Conservation (phyloP, 2,329 filamentous ascomycete genomes). For the Xylogone sp. region DNA sequence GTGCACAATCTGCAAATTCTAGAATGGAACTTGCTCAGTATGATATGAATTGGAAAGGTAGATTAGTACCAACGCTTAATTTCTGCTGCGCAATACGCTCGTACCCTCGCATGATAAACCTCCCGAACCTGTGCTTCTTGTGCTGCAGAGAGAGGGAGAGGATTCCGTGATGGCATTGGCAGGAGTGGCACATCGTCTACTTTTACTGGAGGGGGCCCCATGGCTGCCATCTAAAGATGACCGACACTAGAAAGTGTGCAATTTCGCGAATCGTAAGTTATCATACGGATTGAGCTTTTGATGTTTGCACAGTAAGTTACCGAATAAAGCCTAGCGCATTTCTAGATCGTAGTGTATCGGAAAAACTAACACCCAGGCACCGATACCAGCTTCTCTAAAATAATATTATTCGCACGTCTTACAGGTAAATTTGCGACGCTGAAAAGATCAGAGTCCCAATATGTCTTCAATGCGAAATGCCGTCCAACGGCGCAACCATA, state of each 20-base stretch:
- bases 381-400: too few relatives aligned
- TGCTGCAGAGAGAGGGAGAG: constrained; percentile 74
- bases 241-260: not conserved
- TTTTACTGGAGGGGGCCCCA: constrained; percentile 18
- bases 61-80: constrained; percentile 60
- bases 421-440: too few relatives aligned
- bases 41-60: not conserved
- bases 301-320: not conserved
- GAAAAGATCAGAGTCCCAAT: too few relatives aligned
- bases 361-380: too few relatives aligned
- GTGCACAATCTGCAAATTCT: constrained; percentile 92
- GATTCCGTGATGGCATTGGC: constrained; percentile 62
- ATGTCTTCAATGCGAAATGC: constrained; percentile 61
- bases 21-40: not conserved
- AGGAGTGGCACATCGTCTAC: constrained; percentile 24
- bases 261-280: not conserved
- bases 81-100: constrained; percentile 69
- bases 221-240: constrained; percentile 20
- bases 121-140: constrained; percentile 82
- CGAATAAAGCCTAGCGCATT: not conserved
- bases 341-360: not conserved
- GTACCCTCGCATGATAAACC: constrained; percentile 75
- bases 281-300: not conserved
- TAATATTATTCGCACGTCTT: too few relatives aligned
- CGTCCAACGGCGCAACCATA: constrained; percentile 78